phyloP scores from a whole-genome alignment of 2,329 filamentous ascomycete species.

The Penicillium janthinellum region DNA sequence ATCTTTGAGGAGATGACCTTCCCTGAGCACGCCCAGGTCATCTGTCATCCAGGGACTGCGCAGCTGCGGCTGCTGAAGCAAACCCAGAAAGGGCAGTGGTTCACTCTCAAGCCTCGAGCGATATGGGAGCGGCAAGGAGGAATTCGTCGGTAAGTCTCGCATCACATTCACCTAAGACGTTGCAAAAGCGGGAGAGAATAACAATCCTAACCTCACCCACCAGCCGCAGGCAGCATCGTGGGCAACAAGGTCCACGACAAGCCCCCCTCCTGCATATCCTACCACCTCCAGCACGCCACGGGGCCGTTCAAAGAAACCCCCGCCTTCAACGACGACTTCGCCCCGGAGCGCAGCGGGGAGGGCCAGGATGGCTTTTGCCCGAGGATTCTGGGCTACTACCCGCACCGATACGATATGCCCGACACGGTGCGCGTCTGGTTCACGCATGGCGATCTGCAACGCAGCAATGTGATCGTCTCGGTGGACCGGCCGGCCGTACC shows the following conservation, averaged over 20 bases:
- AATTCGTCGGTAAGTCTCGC: background rate
- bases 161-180: background rate
- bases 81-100: background rate
- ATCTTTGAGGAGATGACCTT: background rate
- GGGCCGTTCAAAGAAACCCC: too few relatives aligned
- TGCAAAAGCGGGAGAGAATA: background rate
- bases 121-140: too few relatives aligned
- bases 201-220: background rate
- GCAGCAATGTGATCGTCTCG: background rate
- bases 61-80: background rate
- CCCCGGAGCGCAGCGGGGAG: too few relatives aligned
- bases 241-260: background rate
- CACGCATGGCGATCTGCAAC: background rate
- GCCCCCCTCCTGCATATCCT: background rate
- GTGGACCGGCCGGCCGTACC: background rate
- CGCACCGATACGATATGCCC: background rate
- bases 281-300: too few relatives aligned
- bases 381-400: background rate
- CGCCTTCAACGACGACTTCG: too few relatives aligned
- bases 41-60: background rate
- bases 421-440: background rate
- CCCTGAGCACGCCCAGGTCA: background rate
- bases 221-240: background rate
- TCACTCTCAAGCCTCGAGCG: too few relatives aligned
- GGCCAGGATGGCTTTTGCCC: too few relatives aligned